These are phyloP conservation scores for Stephanocyclus meneghinianus DNA, from an alignment of 352 stramenopile species.

Conservation along the genomic window DNA sequence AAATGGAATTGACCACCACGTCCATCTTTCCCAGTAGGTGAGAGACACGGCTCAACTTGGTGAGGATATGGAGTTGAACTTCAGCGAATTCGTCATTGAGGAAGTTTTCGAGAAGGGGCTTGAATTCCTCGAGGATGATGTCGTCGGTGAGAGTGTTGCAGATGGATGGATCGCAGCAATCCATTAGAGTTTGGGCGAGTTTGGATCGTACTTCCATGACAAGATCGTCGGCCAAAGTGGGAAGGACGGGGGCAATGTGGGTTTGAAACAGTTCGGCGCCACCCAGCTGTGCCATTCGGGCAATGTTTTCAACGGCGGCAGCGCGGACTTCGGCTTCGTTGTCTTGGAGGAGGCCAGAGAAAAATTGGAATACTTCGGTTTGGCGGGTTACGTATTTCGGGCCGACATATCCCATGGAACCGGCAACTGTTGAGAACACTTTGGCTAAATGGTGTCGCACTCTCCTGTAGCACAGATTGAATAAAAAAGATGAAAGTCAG, in stretches of 20 bases:
- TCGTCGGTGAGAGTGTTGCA: conserved; percentile 65
- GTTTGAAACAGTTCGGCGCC: conserved; percentile 88
- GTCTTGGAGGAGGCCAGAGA: conserved; percentile 89
- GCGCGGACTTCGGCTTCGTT: conserved; percentile 91
- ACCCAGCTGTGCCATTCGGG: conserved; percentile 89
- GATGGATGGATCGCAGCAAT: conserved; percentile 89
- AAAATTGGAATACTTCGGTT: conserved; percentile 88
- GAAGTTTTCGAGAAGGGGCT: conserved; percentile 75
- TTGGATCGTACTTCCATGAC: conserved; percentile 93
- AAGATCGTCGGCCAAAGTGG: conserved; percentile 89
- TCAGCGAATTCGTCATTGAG: conserved; percentile 85
- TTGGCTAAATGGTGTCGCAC: conserved; percentile 93
- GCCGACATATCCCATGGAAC: conserved; percentile 56
- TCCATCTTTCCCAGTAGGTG: conserved; percentile 88
- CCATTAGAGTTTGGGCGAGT: conserved; percentile 88
- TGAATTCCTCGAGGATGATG: conserved; percentile 77
- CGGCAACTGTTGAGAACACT: conserved; percentile 86
- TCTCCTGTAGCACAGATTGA: conserved; percentile 69
- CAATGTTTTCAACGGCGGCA: conserved; percentile 89
- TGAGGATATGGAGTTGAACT: conserved; percentile 92
- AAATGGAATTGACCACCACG: conserved; percentile 88
- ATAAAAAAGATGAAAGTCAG: background rate
- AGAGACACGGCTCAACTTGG: conserved; percentile 85
- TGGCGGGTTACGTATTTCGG: conserved; percentile 81
- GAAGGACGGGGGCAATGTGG: conserved; percentile 89